A percentile compares a stretch with the other conserved stretches of the same genome.
These are phyloP conservation scores for Globisporangium radiosum DNA, from an alignment of 352 stramenopile genomes.

Conservation along the genomic window DNA sequence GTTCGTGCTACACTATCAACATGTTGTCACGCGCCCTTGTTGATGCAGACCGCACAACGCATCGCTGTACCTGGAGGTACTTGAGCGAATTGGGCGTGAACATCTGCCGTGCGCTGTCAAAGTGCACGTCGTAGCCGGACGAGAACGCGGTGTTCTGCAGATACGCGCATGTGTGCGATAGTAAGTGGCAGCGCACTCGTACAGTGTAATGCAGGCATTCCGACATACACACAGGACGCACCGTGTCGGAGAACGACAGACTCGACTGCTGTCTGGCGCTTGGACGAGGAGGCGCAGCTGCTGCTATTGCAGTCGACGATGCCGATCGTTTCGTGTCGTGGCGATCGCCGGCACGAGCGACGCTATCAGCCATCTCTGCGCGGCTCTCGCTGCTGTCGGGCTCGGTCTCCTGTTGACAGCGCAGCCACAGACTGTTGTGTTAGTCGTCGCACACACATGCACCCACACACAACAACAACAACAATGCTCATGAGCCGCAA, in stretches of 20 bases:
- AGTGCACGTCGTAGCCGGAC: constrained; percentile 63
- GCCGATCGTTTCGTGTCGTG: background rate
- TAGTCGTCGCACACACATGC: background rate
- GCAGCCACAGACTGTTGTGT: background rate
- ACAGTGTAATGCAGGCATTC: background rate
- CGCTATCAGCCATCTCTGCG: too few relatives aligned
- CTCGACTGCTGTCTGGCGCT: constrained; percentile 6
- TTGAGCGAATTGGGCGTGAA: constrained; percentile 73
- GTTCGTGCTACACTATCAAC: background rate
- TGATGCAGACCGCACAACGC: too few relatives aligned
- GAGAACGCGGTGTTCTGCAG: constrained; percentile 45
- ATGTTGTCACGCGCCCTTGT: too few relatives aligned
- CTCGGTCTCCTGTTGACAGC: background rate
- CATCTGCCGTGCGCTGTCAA: constrained; percentile 37
- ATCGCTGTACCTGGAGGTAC: constrained; percentile 42
- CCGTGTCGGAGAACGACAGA: constrained; percentile 26
- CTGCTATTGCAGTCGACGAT: background rate
- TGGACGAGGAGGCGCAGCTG: background rate
- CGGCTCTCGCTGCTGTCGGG: too few relatives aligned
- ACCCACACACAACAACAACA: background rate
- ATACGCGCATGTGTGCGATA: background rate
- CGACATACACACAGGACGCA: constrained; percentile 4
- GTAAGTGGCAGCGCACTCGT: background rate
- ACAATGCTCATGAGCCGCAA: too few relatives aligned
- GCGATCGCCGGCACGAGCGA: too few relatives aligned